phyloP scores from a whole-genome alignment of 2,329 filamentous ascomycete species.

The Ambrosiella beaveri region DNA sequence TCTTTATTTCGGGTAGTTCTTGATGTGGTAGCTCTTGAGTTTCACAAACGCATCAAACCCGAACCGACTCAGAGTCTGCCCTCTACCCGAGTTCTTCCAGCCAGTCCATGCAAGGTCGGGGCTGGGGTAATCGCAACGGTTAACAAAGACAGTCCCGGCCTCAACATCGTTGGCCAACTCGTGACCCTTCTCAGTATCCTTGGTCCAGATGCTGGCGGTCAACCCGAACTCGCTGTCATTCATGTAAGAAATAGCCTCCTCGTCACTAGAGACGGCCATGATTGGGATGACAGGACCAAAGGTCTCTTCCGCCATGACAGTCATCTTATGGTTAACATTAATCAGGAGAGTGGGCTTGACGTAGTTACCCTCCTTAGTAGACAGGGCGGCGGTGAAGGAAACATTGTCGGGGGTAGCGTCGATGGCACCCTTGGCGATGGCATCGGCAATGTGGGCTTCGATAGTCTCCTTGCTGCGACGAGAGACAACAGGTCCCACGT shows the following conservation, averaged over 20 bases:
- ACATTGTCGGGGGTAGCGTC: constrained; percentile 70
- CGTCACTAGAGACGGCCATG: constrained; percentile 67
- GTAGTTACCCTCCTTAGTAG: constrained; percentile 48
- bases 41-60: constrained; percentile 94
- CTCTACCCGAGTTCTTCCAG: constrained; percentile 93
- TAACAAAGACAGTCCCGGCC: constrained; percentile 91
- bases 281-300: constrained; percentile 87
- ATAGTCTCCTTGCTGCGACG: constrained; percentile 61
- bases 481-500: constrained; percentile 79
- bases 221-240: constrained; percentile 90
- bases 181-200: constrained; percentile 59
- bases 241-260: constrained; percentile 71
- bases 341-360: constrained; percentile 72
- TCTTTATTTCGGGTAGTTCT: constrained; percentile 50
- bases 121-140: constrained; percentile 80
- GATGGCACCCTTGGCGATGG: constrained; percentile 64
- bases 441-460: constrained; percentile 63
- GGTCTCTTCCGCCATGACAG: constrained; percentile 82
- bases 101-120: constrained; percentile 92
- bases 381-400: constrained; percentile 40
- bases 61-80: constrained; percentile 73
- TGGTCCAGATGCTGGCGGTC: constrained; percentile 95
- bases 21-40: constrained; percentile 89
- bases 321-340: constrained; percentile 65
- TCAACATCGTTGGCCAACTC: constrained; percentile 66